Evolutionary conservation across 768 basidiomycete species (phyloP), one percentile per base, ranked within the genome.

Genomic region (Amyloporia xantha): DNA sequence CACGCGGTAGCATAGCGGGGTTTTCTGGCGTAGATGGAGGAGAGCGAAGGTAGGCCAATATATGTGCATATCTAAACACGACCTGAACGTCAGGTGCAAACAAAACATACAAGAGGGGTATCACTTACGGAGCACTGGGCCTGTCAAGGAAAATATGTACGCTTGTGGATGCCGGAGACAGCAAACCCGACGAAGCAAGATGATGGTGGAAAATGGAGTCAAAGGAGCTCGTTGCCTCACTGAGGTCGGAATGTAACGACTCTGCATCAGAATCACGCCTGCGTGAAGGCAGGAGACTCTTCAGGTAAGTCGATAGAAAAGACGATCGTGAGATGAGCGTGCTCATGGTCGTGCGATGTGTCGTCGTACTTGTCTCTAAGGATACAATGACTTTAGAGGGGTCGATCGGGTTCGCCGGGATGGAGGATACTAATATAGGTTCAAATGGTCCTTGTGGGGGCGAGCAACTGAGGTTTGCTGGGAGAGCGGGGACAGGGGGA

Each of bases 91-190:
- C 13, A 49, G 47, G 4, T 35, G 5, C 33, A 5, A 2, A 23
- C 17, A 19, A 24, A 38, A 30, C 26, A 30, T 10, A n/a, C n/a
- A n/a, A n/a, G n/a, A 46, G 20, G 19, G 13, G 33, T 21, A 12
- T 13, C n/a, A 76, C 87, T 72, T 66, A 90, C 86, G 89, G 84
- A 25, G 80, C 70, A 56, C 88, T 89, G 0, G 89, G 76, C 21
- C 89, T 73, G 60, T 92, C 89, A 20, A 92, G 69, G 67, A 92
- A 92, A 12, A 91, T 57, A 53, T 89, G 84, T 28, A 90, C 64
- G 38, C 65, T 71, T 30, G 68, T 66, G 4, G 77, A 70, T 2
- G 72, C 60, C 21, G 70, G 73, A 1, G 68, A 56, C 3, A 82
- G 60, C 33, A 79, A 66, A 5, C 81, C 82, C 47, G 79, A 77